Base-by-base conservation (phyloP, 2,329 filamentous ascomycete genomes). In the Cyphellophora europaea region DNA sequence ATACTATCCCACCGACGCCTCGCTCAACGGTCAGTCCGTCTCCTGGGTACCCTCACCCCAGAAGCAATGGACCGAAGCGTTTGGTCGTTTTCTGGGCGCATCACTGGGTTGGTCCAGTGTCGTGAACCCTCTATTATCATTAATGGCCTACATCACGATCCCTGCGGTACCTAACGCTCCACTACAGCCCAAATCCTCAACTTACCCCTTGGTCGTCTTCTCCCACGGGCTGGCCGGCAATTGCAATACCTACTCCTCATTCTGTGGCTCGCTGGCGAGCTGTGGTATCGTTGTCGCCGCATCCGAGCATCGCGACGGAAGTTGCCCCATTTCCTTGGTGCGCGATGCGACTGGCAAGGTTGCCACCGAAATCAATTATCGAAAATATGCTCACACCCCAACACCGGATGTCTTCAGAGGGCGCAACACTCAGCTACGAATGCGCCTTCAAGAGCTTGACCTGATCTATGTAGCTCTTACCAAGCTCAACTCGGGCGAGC, bases 141-240 rank as follows among this genome's bases (percentile, higher is more conserved):
- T 44, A 32, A 19, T 55, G 29, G 44, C 45, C 25, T 49, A 49
- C 33, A 50, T 48, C 13, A 53, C 41, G 6, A 47, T 56, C 8
- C 50, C 53, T 36, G 47, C 45, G 5, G 32, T 48, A 33, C 42
- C 49, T 36, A 37, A 53, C 33, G 82, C 82, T 8, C 65, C 69
- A 5, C 68, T 77, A 23, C 55, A 64, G 14, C 55, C 57, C 2
- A 63, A 52, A 40, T 64, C 39, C 51, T 62, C 8, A 60, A 65
- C 75, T 61, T 91, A 83, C 80, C 85, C 86, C 0, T 81, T 85
- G 1, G 77, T 86, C 64, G 67, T 93, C 43, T 93, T 93, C 59
- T 91, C 84, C 2, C 86, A 93, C 53, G 86, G 86, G 1, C 67
- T 93, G 1, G 86, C 82, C 23, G 86, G 86, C 23, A 79, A 75